A percentile compares a stretch with the other conserved stretches of the same genome.
These are phyloP conservation scores for Poa annua DNA, from an alignment of 176 grass and related monocot species.

Conservation along the genomic window DNA sequence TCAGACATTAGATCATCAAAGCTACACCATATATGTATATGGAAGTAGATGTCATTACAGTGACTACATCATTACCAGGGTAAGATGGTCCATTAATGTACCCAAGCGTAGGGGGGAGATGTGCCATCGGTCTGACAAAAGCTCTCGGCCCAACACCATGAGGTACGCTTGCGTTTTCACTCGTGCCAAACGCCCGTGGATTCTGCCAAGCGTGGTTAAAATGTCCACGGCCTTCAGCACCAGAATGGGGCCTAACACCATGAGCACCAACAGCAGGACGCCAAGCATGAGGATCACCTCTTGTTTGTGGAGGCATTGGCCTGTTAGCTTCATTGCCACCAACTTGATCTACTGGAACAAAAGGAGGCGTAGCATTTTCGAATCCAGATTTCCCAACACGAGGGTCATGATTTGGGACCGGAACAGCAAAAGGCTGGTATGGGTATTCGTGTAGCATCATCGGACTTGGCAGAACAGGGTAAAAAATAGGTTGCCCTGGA, in stretches of 20 bases:
- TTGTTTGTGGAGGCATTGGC: conserved; percentile 45
- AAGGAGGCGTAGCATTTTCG: conserved; percentile 43
- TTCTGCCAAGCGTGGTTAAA: conserved; percentile 57
- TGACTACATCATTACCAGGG: conserved; percentile 58
- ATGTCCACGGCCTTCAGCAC: conserved; percentile 53
- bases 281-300: conserved; percentile 70
- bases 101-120: conserved; percentile 54
- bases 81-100: conserved; percentile 63
- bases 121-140: conserved; percentile 63
- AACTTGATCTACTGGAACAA: conserved; percentile 58
- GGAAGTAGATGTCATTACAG: neutral
- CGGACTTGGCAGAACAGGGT: conserved; percentile 62
- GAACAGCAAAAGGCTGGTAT: conserved; percentile 51
- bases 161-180: conserved; percentile 51
- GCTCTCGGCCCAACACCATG: conserved; percentile 58
- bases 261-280: conserved; percentile 41
- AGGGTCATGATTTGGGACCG: conserved; percentile 49
- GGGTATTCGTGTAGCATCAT: conserved; percentile 69
- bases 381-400: conserved; percentile 61
- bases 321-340: conserved; percentile 59
- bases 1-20: conserved; percentile 25
- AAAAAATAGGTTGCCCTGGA: conserved; percentile 65
- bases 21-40: conserved; percentile 24
- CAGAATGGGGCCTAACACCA: conserved; percentile 57
- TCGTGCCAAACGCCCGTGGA: conserved; percentile 52